Percentiles rank a stretch among this genome's conserved stretches.
These are phyloP conservation scores for Edaphochlamys debaryana DNA, from an alignment of 139 green algal species.

Conservation along the genomic window DNA sequence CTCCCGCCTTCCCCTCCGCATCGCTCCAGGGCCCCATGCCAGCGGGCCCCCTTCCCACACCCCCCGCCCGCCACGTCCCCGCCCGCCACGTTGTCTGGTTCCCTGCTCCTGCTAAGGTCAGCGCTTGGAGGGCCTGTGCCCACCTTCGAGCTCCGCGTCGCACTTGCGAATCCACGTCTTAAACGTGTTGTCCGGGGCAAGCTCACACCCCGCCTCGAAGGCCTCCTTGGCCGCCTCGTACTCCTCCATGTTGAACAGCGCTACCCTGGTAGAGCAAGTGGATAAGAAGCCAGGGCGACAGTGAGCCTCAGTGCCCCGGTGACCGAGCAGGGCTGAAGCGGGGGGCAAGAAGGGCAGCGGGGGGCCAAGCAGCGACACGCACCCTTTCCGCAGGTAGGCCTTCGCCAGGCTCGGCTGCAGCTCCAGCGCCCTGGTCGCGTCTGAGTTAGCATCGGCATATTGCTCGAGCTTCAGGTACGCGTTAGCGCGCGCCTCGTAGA, in stretches of 20 bases:
- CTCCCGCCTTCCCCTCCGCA: no score
- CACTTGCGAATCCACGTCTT: constrained; percentile 81
- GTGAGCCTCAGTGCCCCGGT: no score
- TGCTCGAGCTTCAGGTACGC: constrained; percentile 76
- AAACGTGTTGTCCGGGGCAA: constrained; percentile 73
- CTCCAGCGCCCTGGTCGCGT: constrained; percentile 79
- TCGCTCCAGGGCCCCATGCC: no score
- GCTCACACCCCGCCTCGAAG: constrained; percentile 67
- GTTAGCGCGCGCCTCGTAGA: constrained; percentile 61
- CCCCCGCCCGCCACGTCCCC: no score
- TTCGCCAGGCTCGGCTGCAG: constrained; percentile 65
- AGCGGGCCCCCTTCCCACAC: no score
- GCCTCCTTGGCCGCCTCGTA: constrained; percentile 85
- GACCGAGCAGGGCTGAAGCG: no score
- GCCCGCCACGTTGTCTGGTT: no score
- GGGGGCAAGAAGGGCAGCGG: no score
- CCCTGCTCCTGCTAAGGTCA: no score
- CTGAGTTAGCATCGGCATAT: constrained; percentile 75
- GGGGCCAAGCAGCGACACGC: background rate
- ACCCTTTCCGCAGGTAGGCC: constrained; percentile 78
- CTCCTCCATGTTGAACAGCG: constrained; percentile 88
- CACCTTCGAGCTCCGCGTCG: constrained; percentile 81
- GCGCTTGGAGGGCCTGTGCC: no score
- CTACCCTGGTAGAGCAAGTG: constrained; percentile 52
- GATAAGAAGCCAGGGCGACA: background rate